phyloP scores from a whole-genome alignment of 495 filamentous ascomycete species.

The Podospora appendiculata region DNA sequence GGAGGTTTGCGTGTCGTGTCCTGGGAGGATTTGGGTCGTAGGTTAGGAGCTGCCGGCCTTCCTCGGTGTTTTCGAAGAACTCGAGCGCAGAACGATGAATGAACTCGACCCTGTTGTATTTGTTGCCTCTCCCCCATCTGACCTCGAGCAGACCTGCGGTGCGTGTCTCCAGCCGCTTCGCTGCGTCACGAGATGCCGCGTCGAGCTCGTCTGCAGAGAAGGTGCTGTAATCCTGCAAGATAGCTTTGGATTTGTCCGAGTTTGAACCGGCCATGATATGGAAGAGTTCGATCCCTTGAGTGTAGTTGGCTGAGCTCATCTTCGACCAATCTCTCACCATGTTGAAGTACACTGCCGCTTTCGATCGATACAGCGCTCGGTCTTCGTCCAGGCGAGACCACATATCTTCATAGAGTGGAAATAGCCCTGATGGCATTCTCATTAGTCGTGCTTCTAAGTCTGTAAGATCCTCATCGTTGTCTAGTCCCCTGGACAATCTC shows the following conservation, averaged over 20 bases:
- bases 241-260: no score
- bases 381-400: constrained; percentile 11
- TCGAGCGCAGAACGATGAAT: constrained; percentile 12
- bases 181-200: no score
- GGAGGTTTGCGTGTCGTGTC: not conserved
- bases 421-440: constrained; percentile 18
- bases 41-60: constrained; percentile 3
- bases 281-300: not conserved
- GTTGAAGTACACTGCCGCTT: constrained; percentile 10
- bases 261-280: no score
- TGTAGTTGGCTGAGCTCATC: not conserved
- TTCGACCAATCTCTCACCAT: constrained; percentile 1
- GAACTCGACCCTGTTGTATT: no score
- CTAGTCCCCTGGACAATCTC: constrained; percentile 24
- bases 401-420: constrained; percentile 20
- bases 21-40: constrained; percentile 2
- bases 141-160: constrained; percentile 10
- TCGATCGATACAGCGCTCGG: constrained; percentile 1
- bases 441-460: no score
- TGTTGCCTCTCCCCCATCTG: no score
- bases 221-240: no score
- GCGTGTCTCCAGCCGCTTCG: constrained; percentile 4
- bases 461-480: no score
- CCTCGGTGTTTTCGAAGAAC: constrained; percentile 2
- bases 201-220: no score